These are phyloP conservation scores for Trichoderma aggressivum DNA, from an alignment of 2,329 filamentous ascomycete genomes.

Conservation along the genomic window DNA sequence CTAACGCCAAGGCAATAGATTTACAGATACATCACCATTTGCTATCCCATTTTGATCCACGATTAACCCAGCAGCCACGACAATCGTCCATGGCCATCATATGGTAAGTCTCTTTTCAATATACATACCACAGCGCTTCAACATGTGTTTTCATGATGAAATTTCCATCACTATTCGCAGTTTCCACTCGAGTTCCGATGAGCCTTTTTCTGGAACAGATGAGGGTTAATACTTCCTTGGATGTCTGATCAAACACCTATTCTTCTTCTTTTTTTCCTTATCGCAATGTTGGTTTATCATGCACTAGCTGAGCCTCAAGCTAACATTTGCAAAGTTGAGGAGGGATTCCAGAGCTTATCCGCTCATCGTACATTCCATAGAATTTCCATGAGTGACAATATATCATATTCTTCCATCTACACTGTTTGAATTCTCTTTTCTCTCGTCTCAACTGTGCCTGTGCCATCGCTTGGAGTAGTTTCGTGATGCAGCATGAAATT, in stretches of 20 bases:
- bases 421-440: neutral
- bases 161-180: constrained; percentile 74
- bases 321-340: constrained; percentile 6
- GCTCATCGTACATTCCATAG: neutral
- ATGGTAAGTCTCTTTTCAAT: constrained; percentile 18
- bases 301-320: neutral
- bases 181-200: constrained; percentile 75
- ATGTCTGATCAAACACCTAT: constrained; percentile 59
- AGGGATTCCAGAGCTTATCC: neutral
- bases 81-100: neutral
- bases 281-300: neutral
- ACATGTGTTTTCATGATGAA: constrained; percentile 59
- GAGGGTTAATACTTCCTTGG: constrained; percentile 71
- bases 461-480: neutral
- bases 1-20: constrained; percentile 8
- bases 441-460: neutral
- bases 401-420: neutral
- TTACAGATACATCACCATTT: neutral
- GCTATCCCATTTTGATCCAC: neutral
- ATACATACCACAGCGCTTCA: constrained; percentile 10
- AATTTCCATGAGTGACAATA: neutral
- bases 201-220: constrained; percentile 67
- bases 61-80: constrained; percentile 1
- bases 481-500: neutral
- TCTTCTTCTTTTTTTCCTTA: constrained; percentile 18